phyloP scores from a whole-genome alignment of 2,329 filamentous ascomycete species.

The Clonostachys sp. region DNA sequence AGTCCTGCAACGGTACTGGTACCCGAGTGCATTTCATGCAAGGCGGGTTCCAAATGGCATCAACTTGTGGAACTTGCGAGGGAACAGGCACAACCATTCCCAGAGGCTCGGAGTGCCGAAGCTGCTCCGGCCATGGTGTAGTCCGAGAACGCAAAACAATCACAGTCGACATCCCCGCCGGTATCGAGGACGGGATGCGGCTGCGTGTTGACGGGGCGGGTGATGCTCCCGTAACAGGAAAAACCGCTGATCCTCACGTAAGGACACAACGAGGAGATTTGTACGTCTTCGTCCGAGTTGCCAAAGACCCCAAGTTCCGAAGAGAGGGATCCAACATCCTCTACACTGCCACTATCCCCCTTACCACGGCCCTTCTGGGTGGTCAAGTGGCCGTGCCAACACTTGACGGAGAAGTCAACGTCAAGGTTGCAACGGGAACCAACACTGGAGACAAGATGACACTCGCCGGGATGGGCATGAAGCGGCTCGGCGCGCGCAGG shows the following conservation, averaged over 20 bases:
- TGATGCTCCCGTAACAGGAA: constrained; percentile 76
- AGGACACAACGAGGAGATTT: constrained; percentile 78
- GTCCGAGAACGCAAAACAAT: constrained; percentile 79
- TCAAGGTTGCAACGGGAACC: constrained; percentile 88
- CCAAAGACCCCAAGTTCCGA: constrained; percentile 85
- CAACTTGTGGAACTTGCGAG: constrained; percentile 77
- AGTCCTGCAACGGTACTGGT: constrained; percentile 79
- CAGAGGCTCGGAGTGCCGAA: constrained; percentile 72
- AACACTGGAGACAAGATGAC: constrained; percentile 90
- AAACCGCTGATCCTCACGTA: constrained; percentile 56
- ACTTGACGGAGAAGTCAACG: constrained; percentile 82
- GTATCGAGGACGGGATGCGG: constrained; percentile 95
- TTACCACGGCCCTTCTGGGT: constrained; percentile 89
- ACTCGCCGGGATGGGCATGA: constrained; percentile 89
- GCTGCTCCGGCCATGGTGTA: constrained; percentile 80
- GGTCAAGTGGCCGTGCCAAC: constrained; percentile 89
- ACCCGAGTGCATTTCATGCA: constrained; percentile 84
- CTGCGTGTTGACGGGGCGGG: constrained; percentile 81
- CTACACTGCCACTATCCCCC: constrained; percentile 84
- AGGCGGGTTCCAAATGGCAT: constrained; percentile 93
- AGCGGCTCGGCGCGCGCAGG: constrained; percentile 66
- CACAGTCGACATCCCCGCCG: constrained; percentile 86
- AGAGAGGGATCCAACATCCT: constrained; percentile 85
- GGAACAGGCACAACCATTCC: constrained; percentile 76
- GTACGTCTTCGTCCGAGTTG: constrained; percentile 85